phyloP scores from a whole-genome alignment of 306 rosid genomes.

The Quercus glauca region DNA sequence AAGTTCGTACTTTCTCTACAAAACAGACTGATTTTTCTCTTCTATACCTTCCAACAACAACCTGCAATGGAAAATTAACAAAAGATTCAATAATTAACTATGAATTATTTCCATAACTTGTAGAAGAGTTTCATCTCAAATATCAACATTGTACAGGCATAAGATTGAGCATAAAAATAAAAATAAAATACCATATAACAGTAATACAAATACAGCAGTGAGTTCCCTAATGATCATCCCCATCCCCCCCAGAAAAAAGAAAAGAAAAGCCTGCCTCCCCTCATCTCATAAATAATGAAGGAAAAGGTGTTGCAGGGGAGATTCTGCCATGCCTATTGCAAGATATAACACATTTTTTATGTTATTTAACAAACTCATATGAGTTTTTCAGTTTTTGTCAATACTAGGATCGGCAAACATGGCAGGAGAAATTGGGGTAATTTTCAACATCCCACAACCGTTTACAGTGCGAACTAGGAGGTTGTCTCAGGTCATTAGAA shows the following conservation, averaged over 20 bases:
- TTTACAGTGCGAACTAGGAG: conserved; percentile 78
- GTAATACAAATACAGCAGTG: too few relatives aligned
- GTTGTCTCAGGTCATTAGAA: conserved; percentile 67
- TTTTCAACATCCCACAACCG: conserved; percentile 75
- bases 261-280: too few relatives aligned
- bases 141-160: background rate
- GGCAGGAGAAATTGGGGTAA: conserved; percentile 78
- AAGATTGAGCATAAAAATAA: background rate
- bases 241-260: too few relatives aligned
- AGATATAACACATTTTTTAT: background rate
- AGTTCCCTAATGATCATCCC: too few relatives aligned
- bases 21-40: background rate
- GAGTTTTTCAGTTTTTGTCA: conserved; percentile 50
- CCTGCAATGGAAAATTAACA: conserved; percentile 18
- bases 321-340: too few relatives aligned
- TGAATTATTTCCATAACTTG: background rate
- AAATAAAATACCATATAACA: too few relatives aligned
- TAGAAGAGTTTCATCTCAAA: background rate
- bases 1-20: conserved; percentile 7
- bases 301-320: too few relatives aligned
- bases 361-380: conserved; percentile 23
- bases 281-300: too few relatives aligned
- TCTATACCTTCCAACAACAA: conserved; percentile 18
- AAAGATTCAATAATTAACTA: background rate
- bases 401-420: conserved; percentile 55